Conservation (phyloP, 2,329 filamentous ascomycete species). For the Colletotrichum sp. region DNA sequence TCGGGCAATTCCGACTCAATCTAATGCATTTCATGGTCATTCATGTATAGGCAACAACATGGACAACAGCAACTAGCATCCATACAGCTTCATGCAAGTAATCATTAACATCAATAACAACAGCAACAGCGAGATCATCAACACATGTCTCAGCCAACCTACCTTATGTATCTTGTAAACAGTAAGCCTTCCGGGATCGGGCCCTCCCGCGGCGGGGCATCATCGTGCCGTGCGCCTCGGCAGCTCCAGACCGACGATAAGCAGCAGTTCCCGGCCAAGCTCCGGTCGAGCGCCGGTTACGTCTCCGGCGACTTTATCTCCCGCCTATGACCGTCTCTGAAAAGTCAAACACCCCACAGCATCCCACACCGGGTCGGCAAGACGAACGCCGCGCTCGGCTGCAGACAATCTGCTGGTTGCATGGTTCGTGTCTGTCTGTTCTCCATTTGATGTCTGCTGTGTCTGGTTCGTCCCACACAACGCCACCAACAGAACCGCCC, state of each 20-base stretch:
- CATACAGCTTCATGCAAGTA: neutral
- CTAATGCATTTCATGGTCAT: neutral
- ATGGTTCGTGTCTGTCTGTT: neutral
- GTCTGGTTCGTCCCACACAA: neutral
- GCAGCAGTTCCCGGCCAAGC: slow-evolving; percentile 3
- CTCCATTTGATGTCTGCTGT: neutral
- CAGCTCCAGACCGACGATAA: neutral
- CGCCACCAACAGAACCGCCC: neutral
- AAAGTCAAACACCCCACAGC: neutral
- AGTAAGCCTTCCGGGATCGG: neutral
- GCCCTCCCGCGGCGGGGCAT: slow-evolving; percentile 4
- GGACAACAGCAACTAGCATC: neutral
- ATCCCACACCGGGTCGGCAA: slow-evolving; percentile 4
- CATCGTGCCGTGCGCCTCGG: neutral
- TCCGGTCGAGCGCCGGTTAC: slow-evolving; percentile 4
- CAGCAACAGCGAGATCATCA: neutral
- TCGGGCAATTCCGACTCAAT: neutral
- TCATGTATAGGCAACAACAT: neutral
- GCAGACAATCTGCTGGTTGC: neutral
- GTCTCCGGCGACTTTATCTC: neutral
- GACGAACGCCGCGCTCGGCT: slow-evolving; percentile 15
- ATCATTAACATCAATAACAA: neutral
- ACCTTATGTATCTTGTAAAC: neutral
- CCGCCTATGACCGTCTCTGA: neutral
- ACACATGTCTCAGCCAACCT: neutral